phyloP scores from a whole-genome alignment of 306 rosid genomes.

The Cyclanthera cordifolia region DNA sequence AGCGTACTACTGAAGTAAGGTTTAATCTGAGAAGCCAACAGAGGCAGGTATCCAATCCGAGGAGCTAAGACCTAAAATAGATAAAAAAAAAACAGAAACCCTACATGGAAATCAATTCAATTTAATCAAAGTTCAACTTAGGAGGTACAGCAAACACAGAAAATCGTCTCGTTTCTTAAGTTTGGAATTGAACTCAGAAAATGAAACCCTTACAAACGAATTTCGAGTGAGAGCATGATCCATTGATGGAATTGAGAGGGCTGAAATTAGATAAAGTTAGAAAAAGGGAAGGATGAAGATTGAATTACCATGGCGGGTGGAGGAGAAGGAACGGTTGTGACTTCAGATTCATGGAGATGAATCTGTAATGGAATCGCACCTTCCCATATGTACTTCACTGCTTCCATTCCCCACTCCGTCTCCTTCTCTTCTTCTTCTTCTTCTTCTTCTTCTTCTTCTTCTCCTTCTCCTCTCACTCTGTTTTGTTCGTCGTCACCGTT shows the following conservation, averaged over 20 bases:
- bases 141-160: background rate
- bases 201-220: background rate
- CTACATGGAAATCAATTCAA: background rate
- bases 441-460: background rate
- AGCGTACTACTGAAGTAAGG: slow-evolving; percentile 68
- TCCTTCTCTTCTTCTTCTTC: background rate
- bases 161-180: background rate
- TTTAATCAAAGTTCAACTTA: background rate
- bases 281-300: background rate
- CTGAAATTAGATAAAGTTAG: background rate
- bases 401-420: slow-evolving; percentile 24
- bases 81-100: background rate
- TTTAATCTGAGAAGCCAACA: slow-evolving; percentile 60
- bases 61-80: slow-evolving; percentile 71
- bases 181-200: background rate
- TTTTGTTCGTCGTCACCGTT: background rate
- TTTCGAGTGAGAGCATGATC: background rate
- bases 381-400: slow-evolving; percentile 61
- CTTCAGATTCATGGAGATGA: slow-evolving; percentile 85
- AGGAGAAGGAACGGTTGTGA: slow-evolving; percentile 79
- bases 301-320: slow-evolving; percentile 57
- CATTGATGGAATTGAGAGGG: background rate
- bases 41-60: slow-evolving; percentile 75
- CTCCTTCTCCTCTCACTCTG: background rate
- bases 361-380: slow-evolving; percentile 81